Evolutionary conservation across 306 rosid species (phyloP).

Genomic region (Pachyrhizus erosus): DNA sequence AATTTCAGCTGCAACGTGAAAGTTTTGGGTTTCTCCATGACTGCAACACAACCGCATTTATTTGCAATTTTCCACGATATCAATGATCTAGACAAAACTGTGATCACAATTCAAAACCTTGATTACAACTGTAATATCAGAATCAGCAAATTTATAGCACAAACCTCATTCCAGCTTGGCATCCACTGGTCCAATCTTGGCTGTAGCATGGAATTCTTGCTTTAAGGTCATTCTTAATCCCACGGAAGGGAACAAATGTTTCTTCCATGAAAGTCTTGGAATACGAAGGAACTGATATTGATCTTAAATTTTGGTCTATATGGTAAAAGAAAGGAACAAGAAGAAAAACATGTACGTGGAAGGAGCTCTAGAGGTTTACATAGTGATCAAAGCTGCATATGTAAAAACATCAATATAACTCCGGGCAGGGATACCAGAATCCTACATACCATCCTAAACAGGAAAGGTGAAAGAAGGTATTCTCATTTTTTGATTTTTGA

Average conservation of each 20-base stretch:
- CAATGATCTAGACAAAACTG: not conserved
- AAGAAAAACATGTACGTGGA: constrained; percentile 39
- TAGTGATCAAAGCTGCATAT: constrained; percentile 49
- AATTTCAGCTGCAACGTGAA: not conserved
- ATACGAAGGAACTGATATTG: constrained; percentile 39
- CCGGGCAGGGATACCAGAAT: constrained; percentile 55
- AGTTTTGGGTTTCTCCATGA: not conserved
- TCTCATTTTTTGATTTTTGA: constrained; percentile 41
- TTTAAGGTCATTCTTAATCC: constrained; percentile 87
- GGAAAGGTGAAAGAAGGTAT: constrained; percentile 48
- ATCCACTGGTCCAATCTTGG: constrained; percentile 94
- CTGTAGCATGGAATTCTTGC: constrained; percentile 86
- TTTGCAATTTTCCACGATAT: not conserved
- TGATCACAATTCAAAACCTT: not conserved
- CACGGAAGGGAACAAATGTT: constrained; percentile 94
- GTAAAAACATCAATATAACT: constrained; percentile 34
- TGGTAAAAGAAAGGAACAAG: not conserved
- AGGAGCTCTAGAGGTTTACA: constrained; percentile 67
- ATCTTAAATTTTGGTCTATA: constrained; percentile 42
- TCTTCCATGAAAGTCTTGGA: constrained; percentile 75
- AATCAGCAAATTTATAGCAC: constrained; percentile 39
- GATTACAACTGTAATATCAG: constrained; percentile 30
- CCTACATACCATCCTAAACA: constrained; percentile 50
- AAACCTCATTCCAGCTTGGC: constrained; percentile 80
- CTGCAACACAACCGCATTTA: not conserved